phyloP scores from a whole-genome alignment of 1,139 yeast genomes.

The Saccharomyces pastorianus region DNA sequence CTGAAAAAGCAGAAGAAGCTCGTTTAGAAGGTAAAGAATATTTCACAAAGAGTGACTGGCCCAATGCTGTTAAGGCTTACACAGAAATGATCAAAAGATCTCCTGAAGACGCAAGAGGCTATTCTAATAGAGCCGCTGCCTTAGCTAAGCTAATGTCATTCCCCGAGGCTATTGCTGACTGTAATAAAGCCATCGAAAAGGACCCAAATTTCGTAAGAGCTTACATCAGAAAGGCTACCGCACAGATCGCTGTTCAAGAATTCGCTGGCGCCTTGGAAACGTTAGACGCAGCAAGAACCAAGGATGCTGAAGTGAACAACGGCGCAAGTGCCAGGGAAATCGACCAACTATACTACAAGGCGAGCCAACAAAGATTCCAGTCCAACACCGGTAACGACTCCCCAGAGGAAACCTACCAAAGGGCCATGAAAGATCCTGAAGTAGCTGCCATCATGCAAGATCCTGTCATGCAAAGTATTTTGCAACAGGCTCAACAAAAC shows the following conservation, averaged over 20 bases:
- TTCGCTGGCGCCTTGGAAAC: conserved; percentile 78
- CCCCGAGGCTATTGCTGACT: conserved; percentile 93
- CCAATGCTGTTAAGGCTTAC: conserved; percentile 89
- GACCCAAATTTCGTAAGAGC: conserved; percentile 91
- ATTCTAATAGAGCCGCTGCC: conserved; percentile 97
- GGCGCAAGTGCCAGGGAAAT: conserved; percentile 65
- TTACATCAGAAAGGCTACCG: conserved; percentile 92
- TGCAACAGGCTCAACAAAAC: conserved; percentile 88
- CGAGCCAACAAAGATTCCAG: conserved; percentile 69
- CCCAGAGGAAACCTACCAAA: conserved; percentile 87
- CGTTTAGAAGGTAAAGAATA: conserved; percentile 84
- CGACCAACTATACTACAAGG: conserved; percentile 73
- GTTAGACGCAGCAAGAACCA: conserved; percentile 66
- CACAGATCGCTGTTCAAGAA: conserved; percentile 86
- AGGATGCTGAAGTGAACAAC: conserved; percentile 57
- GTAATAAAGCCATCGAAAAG: conserved; percentile 78
- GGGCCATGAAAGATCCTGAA: conserved; percentile 91
- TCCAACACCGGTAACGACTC: conserved; percentile 78
- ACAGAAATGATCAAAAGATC: conserved; percentile 94
- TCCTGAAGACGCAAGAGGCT: conserved; percentile 94
- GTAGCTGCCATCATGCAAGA: conserved; percentile 84
- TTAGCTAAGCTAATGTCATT: conserved; percentile 88
- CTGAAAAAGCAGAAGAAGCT: conserved; percentile 92
- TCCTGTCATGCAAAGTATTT: conserved; percentile 93
- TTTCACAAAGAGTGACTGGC: conserved; percentile 93